A percentile compares a stretch with the other conserved stretches of the same genome.
Conservation (phyloP, 495 filamentous ascomycete species). For the Annulohypoxylon maeteangense region DNA sequence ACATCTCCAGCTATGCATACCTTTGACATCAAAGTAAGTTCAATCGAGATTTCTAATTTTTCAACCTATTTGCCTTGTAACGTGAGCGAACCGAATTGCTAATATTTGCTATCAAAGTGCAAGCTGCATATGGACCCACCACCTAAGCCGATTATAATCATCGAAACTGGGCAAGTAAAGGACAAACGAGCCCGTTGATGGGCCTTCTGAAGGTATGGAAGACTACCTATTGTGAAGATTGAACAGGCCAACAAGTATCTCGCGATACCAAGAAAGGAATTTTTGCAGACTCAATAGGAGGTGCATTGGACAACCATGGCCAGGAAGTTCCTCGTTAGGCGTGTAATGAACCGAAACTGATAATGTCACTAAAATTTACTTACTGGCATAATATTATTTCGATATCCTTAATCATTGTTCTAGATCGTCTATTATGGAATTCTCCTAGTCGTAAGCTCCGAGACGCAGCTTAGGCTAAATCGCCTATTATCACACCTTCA, state of each 20-base stretch:
- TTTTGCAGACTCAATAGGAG: not conserved
- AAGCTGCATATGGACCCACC: not conserved
- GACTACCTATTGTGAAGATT: not conserved
- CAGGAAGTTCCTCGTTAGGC: not conserved
- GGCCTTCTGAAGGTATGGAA: not conserved
- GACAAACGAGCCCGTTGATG: not conserved
- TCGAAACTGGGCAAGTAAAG: not conserved
- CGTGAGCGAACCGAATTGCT: not conserved
- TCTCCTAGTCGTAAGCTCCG: conserved; percentile 6
- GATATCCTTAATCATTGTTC: not conserved
- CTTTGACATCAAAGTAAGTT: not conserved
- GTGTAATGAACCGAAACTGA: not conserved
- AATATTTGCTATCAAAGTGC: not conserved
- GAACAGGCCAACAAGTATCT: not conserved
- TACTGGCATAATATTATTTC: not conserved
- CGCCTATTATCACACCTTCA: not conserved
- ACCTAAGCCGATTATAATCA: too few species aligned
- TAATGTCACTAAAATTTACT: not conserved
- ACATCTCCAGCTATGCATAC: not conserved
- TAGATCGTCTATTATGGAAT: not conserved
- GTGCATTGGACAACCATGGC: not conserved
- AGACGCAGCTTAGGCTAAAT: conserved; percentile 36
- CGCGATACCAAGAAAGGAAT: too few species aligned
- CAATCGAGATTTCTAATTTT: not conserved
- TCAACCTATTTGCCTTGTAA: not conserved